Conservation (phyloP, 345 rosid genomes). For the Laguncularia racemosa region DNA sequence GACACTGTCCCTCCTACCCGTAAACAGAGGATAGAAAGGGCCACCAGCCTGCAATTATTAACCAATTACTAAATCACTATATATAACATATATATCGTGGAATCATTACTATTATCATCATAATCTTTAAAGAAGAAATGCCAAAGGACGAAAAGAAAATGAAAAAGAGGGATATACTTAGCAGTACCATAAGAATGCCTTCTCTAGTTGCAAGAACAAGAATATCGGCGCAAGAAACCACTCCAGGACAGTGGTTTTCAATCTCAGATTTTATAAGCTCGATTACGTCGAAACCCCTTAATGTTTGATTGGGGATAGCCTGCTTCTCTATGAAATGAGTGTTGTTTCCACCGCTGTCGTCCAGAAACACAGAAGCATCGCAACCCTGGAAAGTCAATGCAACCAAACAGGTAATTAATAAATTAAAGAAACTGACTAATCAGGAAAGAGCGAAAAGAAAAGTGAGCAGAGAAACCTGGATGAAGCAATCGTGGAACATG, state of each 20-base stretch:
- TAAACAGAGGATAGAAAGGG: slow-evolving; percentile 45
- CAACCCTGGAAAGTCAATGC: slow-evolving; percentile 25
- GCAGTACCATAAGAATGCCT: slow-evolving; percentile 22
- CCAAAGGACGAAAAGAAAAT: neutral
- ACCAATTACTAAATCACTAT: too few relatives aligned
- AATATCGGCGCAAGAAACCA: slow-evolving; percentile 28
- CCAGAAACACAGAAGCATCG: slow-evolving; percentile 37
- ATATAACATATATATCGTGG: too few relatives aligned
- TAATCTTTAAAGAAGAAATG: neutral
- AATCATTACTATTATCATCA: slow-evolving; percentile 2
- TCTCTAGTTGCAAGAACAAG: slow-evolving; percentile 33
- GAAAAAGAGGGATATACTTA: neutral
- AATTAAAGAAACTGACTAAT: neutral
- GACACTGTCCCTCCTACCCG: slow-evolving; percentile 43
- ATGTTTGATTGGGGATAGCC: slow-evolving; percentile 20
- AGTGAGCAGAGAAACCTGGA: slow-evolving; percentile 13
- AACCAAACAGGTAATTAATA: neutral
- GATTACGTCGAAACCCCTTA: slow-evolving; percentile 20
- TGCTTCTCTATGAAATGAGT: slow-evolving; percentile 22
- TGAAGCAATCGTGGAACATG: slow-evolving; percentile 43
- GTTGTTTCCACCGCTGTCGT: slow-evolving; percentile 24
- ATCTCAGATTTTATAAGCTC: slow-evolving; percentile 22
- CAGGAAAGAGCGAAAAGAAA: neutral
- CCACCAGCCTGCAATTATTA: slow-evolving; percentile 30
- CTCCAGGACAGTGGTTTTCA: slow-evolving; percentile 27